A percentile compares a stretch with the other conserved stretches of the same genome.
phyloP scores from a whole-genome alignment of 1,284 basidiomycete species.

The Vanrija sp. region DNA sequence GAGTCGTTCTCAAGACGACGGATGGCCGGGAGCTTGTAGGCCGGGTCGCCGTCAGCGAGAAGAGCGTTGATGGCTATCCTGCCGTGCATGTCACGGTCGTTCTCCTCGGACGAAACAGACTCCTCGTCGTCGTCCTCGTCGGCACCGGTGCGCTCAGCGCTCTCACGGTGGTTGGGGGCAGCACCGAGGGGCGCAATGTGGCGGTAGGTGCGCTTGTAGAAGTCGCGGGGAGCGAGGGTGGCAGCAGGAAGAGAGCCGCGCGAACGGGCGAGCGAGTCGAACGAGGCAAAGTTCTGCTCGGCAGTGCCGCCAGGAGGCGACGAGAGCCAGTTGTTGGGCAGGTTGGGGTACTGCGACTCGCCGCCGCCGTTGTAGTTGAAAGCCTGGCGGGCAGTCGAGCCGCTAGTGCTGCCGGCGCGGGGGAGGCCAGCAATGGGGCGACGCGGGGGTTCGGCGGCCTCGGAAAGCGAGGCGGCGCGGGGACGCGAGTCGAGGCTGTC shows the following conservation, averaged over 20 bases:
- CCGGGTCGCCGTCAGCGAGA: slow-evolving; percentile 15
- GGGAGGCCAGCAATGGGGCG: slow-evolving; percentile 22
- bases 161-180: slow-evolving; percentile 27
- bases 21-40: slow-evolving; percentile 24
- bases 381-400: slow-evolving; percentile 6
- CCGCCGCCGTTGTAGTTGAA: slow-evolving; percentile 7
- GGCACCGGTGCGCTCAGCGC: slow-evolving; percentile 25
- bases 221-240: slow-evolving; percentile 36
- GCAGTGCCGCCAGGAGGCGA: not conserved
- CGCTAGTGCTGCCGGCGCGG: slow-evolving; percentile 23
- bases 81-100: not conserved
- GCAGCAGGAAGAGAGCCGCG: slow-evolving; percentile 28
- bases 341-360: slow-evolving; percentile 17
- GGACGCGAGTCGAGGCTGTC: slow-evolving; percentile 26
- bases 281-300: slow-evolving; percentile 22
- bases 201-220: slow-evolving; percentile 45
- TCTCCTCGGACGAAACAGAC: slow-evolving; percentile 8
- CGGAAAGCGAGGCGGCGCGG: slow-evolving; percentile 10
- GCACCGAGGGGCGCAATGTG: slow-evolving; percentile 46
- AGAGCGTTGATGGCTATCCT: slow-evolving; percentile 9
- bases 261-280: slow-evolving; percentile 38
- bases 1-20: slow-evolving; percentile 1
- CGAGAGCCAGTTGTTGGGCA: slow-evolving; percentile 8
- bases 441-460: slow-evolving; percentile 2
- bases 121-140: slow-evolving; percentile 22